Evolutionary conservation across 305 asterid genomes (phyloP), one percentile per base, ranked within the genome.

Genomic region (Rubia peregrina): DNA sequence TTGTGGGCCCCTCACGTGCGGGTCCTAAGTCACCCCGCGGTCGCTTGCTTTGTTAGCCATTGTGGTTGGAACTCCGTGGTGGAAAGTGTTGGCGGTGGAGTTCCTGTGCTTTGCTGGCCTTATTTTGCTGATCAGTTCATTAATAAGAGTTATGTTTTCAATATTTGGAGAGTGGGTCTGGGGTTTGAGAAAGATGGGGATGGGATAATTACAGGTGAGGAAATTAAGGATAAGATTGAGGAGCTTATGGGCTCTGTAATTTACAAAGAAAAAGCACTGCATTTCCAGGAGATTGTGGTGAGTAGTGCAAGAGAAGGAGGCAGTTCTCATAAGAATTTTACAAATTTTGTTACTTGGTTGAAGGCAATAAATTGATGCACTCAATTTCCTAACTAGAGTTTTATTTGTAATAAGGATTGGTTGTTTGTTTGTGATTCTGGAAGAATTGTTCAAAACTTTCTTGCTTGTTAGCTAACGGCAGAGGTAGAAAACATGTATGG

Each of bases 21-120:
- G 71, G 84, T 82, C 7, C 67, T 82, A 24, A 68, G 71, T 53
- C 86, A 82, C 68, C 82, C 84, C 48, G 71, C 82, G 10, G 24
- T 82, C 6, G 79, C 74, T 61, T 77, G 82, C 62, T 82, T 82
- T 61, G 21, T 79, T 26, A 79, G 80, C 42, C 86, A 82, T 70
- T 82, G 86, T 48, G 86, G 86, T 40, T 82, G 86, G 86, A 82
- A 77, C 30, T 79, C 86, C 3, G 80, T 76, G 14, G 30, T 79
- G 33, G 86, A 88, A 77, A 76, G 95, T 57, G 19, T 85, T 65
- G 82, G 83, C 81, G 67, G 51, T 59, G 91, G 95, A 1, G 87
- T 86, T 6, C 95, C 90, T 4, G 21, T 84, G 67, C 67, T 88
- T 13, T 83, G 91, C 56, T 88, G 91, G 88, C 88, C 95, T 12